Evolutionary conservation across 2,329 filamentous ascomycete species (phyloP).

Genomic region (Arthrobotrys sinensis): DNA sequence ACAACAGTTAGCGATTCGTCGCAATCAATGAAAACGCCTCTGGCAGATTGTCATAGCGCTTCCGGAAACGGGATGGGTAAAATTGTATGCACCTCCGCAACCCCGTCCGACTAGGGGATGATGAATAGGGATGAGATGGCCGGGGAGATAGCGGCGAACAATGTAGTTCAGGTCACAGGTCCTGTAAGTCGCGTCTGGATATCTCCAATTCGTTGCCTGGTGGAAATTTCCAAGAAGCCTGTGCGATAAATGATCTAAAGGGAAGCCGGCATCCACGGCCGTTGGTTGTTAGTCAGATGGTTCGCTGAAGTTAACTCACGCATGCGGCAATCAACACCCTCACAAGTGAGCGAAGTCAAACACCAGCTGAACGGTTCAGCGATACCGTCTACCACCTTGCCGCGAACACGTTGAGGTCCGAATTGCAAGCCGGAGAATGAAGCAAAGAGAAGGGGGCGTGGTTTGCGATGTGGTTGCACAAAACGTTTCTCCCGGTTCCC

Average conservation of each 20-base stretch:
- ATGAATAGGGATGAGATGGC: conserved; percentile 28
- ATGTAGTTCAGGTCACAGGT: conserved; percentile 15
- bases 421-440: conserved; percentile 10
- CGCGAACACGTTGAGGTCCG: conserved; percentile 58
- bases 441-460: conserved; percentile 22
- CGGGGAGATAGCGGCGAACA: conserved; percentile 31
- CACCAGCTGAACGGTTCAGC: neutral
- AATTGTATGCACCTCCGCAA: conserved; percentile 40
- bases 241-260: conserved; percentile 16
- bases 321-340: conserved; percentile 26
- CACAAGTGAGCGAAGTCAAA: conserved; percentile 15
- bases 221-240: conserved; percentile 8
- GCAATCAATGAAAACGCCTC: conserved; percentile 10
- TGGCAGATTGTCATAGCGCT: conserved; percentile 10
- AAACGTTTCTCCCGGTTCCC: conserved; percentile 31
- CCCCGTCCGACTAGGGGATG: conserved; percentile 35
- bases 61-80: conserved; percentile 15
- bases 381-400: conserved; percentile 19
- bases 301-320: conserved; percentile 23
- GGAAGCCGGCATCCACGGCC: neutral
- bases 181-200: conserved; percentile 33
- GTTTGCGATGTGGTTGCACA: conserved; percentile 56
- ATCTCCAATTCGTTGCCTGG: conserved; percentile 25
- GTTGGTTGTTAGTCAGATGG: conserved; percentile 19
- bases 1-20: conserved; percentile 35